Conservation (phyloP, 176 grass and related monocot species). For the Hordeum vulgare region MorexV3_pseudomolecules_assembly NC_058522.1:320788505-320789004, state of each 20-base stretch:
- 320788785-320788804: not conserved
- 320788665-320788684: not conserved
- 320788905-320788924: conserved; percentile 82
- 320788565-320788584: not conserved
- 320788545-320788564: not conserved
- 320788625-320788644: not conserved
- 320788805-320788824: not conserved
- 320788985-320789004: not conserved
- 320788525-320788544: not conserved
- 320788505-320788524: not conserved
- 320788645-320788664: not conserved
- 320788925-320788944: conserved; percentile 71
- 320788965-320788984: conserved; percentile 12
- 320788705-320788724: conserved; percentile 86
- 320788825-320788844: not conserved
- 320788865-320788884: conserved; percentile 86
- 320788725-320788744: conserved; percentile 81
- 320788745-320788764: conserved; percentile 60
- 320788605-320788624: not conserved
- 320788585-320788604: too few species aligned
- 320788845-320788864: conserved; percentile 77
- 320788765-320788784: not conserved
- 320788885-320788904: conserved; percentile 91
- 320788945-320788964: conserved; percentile 97
- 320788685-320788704: conserved; percentile 77